Evolutionary conservation across 495 filamentous ascomycete genomes (phyloP).

Genomic region (Tuber umbilicatum): DNA sequence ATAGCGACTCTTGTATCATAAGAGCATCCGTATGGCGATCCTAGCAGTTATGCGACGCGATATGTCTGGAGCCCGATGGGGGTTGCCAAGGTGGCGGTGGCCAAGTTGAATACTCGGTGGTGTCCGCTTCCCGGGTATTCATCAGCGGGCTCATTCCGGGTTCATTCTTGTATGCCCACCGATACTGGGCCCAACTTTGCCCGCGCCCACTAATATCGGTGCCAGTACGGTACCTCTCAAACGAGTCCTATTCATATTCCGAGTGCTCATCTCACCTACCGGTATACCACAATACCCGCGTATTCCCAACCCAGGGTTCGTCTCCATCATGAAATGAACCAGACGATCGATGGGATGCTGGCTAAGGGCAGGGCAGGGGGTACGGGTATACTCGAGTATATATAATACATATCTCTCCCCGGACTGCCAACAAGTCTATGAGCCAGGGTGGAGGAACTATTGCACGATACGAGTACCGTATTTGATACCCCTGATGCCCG

Average conservation of each 20-base stretch:
- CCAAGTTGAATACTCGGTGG: background rate
- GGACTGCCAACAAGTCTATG: too few species aligned
- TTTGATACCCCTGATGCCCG: too few species aligned
- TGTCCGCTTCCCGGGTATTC: background rate
- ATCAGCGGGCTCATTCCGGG: background rate
- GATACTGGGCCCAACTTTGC: background rate
- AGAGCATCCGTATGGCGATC: background rate
- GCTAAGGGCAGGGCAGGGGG: too few species aligned
- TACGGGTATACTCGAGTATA: too few species aligned
- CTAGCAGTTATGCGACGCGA: background rate
- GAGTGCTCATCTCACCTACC: background rate
- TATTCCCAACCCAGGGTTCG: background rate
- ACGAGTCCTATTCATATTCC: background rate
- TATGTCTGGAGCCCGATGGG: background rate
- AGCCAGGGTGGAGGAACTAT: too few species aligned
- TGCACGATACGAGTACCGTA: too few species aligned
- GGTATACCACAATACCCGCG: background rate
- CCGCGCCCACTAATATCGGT: background rate
- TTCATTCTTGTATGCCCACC: background rate
- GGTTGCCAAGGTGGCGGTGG: background rate
- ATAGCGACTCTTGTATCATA: background rate
- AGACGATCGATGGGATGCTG: too few species aligned
- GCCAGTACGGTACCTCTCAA: background rate
- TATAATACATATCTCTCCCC: too few species aligned
- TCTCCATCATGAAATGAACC: too few species aligned